Evolutionary conservation across 768 basidiomycete species (phyloP).

Genomic region (Podaxis sp.): DNA sequence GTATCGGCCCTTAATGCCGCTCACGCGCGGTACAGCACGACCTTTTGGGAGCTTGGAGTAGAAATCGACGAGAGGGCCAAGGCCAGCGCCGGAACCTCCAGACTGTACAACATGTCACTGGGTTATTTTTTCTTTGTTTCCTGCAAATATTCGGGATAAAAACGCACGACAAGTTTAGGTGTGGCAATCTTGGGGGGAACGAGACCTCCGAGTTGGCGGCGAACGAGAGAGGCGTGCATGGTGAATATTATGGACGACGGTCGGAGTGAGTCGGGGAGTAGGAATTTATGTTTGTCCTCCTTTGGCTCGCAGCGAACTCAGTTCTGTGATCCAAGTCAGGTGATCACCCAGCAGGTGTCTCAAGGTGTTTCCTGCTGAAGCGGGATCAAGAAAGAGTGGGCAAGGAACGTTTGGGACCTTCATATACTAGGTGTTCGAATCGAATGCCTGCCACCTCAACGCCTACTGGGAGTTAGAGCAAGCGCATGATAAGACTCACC

Average conservation of each 20-base stretch:
- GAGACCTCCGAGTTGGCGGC: slow-evolving; percentile 80
- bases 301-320: slow-evolving; percentile 17
- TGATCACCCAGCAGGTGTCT: neutral
- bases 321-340: neutral
- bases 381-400: no score
- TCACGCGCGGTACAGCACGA: slow-evolving; percentile 41
- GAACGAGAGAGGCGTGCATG: slow-evolving; percentile 54
- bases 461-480: no score
- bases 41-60: slow-evolving; percentile 98
- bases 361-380: neutral
- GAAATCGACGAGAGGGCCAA: slow-evolving; percentile 86
- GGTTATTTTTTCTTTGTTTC: neutral
- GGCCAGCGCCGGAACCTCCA: slow-evolving; percentile 76
- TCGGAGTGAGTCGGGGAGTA: slow-evolving; percentile 27
- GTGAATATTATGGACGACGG: slow-evolving; percentile 27
- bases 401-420: no score
- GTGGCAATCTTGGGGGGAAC: slow-evolving; percentile 96
- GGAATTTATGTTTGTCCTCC: slow-evolving; percentile 17
- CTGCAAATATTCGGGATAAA: neutral
- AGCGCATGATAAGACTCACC: no score
- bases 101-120: slow-evolving; percentile 44
- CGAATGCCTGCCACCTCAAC: no score
- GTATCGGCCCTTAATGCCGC: slow-evolving; percentile 75
- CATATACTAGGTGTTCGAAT: no score
- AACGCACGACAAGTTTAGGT: slow-evolving; percentile 78